Conservation (phyloP, 257 asterid genomes). For the Salvia hispanica region DNA sequence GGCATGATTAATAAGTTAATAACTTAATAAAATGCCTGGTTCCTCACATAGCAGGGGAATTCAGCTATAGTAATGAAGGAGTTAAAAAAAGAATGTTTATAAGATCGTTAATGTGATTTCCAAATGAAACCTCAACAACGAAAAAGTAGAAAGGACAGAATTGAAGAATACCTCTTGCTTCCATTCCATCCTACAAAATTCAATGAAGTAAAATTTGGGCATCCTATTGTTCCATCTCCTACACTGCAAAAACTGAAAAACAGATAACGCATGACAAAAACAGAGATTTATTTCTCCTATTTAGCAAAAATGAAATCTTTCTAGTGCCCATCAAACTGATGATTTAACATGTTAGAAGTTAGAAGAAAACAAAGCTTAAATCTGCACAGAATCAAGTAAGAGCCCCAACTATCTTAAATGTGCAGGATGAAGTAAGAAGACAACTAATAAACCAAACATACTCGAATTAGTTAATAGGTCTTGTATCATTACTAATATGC, state of each 20-base stretch:
- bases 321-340: not conserved
- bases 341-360: too few species aligned
- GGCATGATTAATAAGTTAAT: too few species aligned
- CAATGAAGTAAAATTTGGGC: conserved; percentile 35
- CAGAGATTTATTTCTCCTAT: not conserved
- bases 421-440: too few species aligned
- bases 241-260: conserved; percentile 35
- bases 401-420: too few species aligned
- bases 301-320: not conserved
- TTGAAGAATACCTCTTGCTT: conserved; percentile 47
- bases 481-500: too few species aligned
- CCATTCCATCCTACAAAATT: conserved; percentile 45
- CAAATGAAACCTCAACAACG: not conserved
- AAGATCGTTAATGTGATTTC: not conserved
- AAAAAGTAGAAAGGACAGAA: not conserved
- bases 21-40: too few species aligned
- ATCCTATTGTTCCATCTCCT: conserved; percentile 43
- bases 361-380: too few species aligned
- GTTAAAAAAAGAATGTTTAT: not conserved
- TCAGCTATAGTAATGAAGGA: conserved; percentile 8
- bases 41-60: not conserved
- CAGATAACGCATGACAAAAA: conserved; percentile 28
- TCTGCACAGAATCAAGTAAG: too few species aligned
- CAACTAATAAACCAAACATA: too few species aligned
- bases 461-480: too few species aligned